These are phyloP conservation scores for Epichloe sp. DNA, from an alignment of 2,329 filamentous ascomycete species.

Conservation along the genomic window DNA sequence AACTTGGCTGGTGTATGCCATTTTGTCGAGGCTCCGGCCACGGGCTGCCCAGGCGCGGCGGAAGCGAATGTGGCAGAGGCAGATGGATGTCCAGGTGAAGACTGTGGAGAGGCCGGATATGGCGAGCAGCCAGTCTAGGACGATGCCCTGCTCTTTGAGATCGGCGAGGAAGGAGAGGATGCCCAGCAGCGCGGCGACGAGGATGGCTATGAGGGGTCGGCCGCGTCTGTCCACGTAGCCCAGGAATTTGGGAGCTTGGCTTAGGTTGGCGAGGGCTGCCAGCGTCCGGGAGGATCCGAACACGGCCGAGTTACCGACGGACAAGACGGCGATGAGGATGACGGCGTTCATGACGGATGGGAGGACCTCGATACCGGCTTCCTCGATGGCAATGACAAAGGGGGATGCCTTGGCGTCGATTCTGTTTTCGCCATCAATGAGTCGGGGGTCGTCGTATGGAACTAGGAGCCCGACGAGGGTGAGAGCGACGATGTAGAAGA, in stretches of 20 bases:
- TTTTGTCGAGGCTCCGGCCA: conserved; percentile 58
- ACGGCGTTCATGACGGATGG: conserved; percentile 91
- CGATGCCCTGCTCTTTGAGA: conserved; percentile 40
- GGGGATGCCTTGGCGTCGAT: conserved; percentile 66
- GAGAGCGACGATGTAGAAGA: conserved; percentile 81
- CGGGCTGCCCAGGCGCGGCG: conserved; percentile 61
- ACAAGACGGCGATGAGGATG: conserved; percentile 80
- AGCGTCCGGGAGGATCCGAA: conserved; percentile 87
- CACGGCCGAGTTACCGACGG: conserved; percentile 82
- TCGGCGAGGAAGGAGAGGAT: conserved; percentile 65
- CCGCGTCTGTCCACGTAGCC: conserved; percentile 74
- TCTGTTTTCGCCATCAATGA: conserved; percentile 42
- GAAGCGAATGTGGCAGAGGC: conserved; percentile 86
- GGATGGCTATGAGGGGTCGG: conserved; percentile 63
- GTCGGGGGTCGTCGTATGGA: conserved; percentile 51
- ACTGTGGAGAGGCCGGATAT: conserved; percentile 60
- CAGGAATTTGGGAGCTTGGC: conserved; percentile 64
- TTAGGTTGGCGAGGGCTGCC: conserved; percentile 77
- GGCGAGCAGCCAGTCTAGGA: conserved; percentile 70
- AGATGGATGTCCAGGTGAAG: conserved; percentile 77
- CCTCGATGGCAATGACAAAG: conserved; percentile 84
- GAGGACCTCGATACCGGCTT: conserved; percentile 67
- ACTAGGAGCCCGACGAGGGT: conserved; percentile 73
- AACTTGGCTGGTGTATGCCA: conserved; percentile 70
- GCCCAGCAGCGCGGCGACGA: conserved; percentile 52